Evolutionary conservation across 106 monocot species (phyloP).

Genomic region (Cymbidium sinense): DNA sequence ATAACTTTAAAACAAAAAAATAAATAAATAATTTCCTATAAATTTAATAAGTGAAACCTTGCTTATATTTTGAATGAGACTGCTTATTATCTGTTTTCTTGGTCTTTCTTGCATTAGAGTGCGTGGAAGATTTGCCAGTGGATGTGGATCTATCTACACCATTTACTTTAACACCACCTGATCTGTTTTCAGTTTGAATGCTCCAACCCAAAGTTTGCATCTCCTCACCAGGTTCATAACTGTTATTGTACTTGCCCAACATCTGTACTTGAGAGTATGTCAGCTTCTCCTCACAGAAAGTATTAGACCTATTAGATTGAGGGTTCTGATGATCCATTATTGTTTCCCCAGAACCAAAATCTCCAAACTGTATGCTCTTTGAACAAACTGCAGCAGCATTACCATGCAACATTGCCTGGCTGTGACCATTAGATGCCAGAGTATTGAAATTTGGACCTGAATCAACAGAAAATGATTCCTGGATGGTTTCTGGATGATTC

Average conservation of each 20-base stretch:
- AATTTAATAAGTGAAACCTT: conserved; percentile 29
- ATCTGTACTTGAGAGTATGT: conserved; percentile 11
- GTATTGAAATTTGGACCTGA: conserved; percentile 12
- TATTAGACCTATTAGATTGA: conserved; percentile 5
- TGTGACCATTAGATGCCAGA: conserved; percentile 3
- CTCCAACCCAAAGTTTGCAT: conserved; percentile 9
- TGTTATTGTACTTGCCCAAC: conserved; percentile 10
- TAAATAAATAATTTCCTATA: neutral
- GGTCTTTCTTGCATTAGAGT: conserved; percentile 30
- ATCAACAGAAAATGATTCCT: conserved; percentile 11
- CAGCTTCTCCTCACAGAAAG: conserved; percentile 9
- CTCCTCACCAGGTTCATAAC: conserved; percentile 7
- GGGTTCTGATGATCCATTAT: conserved; percentile 6
- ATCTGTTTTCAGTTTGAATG: conserved; percentile 9
- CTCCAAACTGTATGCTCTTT: conserved; percentile 55
- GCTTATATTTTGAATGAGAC: conserved; percentile 31
- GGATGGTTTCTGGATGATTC: conserved; percentile 3
- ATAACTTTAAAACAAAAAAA: neutral
- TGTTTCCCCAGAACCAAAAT: conserved; percentile 36
- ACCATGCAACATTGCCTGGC: conserved; percentile 9
- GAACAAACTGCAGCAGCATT: conserved; percentile 18
- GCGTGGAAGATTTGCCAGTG: conserved; percentile 17
- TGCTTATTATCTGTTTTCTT: conserved; percentile 29
- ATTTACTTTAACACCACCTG: conserved; percentile 19
- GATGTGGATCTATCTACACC: conserved; percentile 17